phyloP scores from a whole-genome alignment of 345 rosid species.

The Cardamine occulta region DNA sequence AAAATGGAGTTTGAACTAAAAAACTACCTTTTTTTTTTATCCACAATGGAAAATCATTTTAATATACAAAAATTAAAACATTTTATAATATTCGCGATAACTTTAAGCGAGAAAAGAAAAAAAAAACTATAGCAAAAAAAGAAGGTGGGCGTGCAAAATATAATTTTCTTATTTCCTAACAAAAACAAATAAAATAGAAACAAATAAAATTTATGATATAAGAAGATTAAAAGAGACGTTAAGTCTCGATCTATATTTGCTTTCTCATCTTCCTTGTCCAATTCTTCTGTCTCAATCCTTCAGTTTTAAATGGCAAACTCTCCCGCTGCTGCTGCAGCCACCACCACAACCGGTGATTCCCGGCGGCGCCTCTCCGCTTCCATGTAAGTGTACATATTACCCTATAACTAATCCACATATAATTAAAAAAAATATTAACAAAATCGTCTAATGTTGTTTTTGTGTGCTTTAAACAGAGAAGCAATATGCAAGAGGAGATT shows the following conservation, averaged over 20 bases:
- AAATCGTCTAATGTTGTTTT: conserved; percentile 2
- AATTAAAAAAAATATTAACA: background rate
- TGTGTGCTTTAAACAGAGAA: conserved; percentile 54
- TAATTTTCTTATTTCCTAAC: background rate
- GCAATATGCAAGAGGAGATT: conserved; percentile 64
- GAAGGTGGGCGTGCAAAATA: conserved; percentile 33
- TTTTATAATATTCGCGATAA: conserved; percentile 5
- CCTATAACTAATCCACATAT: background rate
- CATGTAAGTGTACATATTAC: conserved; percentile 21
- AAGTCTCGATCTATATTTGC: conserved; percentile 46
- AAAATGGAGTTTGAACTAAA: conserved; percentile 29
- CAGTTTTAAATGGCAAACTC: conserved; percentile 38
- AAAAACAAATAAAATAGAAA: conserved; percentile 11
- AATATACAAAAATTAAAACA: background rate
- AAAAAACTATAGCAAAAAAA: background rate
- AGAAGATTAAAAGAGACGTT: conserved; percentile 62
- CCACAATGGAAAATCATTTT: conserved; percentile 20
- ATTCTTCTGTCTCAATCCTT: conserved; percentile 25
- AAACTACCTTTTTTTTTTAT: conserved; percentile 8
- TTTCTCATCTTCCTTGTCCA: conserved; percentile 25
- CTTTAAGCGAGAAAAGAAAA: background rate
- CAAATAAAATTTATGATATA: conserved; percentile 2
- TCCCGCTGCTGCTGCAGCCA: conserved; percentile 33
- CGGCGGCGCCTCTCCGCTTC: conserved; percentile 46
- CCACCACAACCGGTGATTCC: conserved; percentile 36